Percentiles rank a stretch among this genome's conserved stretches.
phyloP scores from a whole-genome alignment of 139 green algal genomes.

The Chlamydomonas schloesseri region DNA sequence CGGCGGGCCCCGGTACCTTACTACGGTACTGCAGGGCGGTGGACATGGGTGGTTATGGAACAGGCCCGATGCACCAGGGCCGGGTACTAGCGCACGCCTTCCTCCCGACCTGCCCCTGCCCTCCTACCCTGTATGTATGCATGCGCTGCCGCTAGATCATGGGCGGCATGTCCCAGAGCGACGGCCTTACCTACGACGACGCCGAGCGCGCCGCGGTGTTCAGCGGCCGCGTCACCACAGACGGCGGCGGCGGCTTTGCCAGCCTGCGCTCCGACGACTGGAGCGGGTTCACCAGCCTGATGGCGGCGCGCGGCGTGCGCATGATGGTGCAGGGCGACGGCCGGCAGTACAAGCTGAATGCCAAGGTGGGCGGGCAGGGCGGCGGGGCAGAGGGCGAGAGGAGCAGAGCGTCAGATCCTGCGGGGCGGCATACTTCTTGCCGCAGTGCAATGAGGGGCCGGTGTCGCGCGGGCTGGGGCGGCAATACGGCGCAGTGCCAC shows the following conservation, averaged over 20 bases:
- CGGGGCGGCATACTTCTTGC: no score
- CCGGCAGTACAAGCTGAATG: slow-evolving; percentile 44
- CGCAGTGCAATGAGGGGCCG: no score
- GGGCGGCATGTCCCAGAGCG: slow-evolving; percentile 26
- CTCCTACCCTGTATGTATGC: no score
- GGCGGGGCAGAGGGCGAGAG: no score
- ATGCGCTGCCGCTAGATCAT: no score
- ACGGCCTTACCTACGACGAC: neutral
- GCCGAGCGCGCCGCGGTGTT: slow-evolving; percentile 5
- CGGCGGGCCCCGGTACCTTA: neutral
- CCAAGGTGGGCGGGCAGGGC: neutral
- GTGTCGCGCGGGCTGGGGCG: no score
- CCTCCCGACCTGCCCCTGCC: neutral
- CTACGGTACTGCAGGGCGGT: no score
- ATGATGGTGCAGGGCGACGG: slow-evolving; percentile 39
- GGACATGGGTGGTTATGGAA: no score
- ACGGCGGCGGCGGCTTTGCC: slow-evolving; percentile 41
- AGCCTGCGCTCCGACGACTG: slow-evolving; percentile 36
- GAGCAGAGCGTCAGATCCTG: no score
- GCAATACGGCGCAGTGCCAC: no score
- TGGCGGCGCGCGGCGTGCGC: neutral
- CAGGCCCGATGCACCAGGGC: neutral
- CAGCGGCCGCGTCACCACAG: slow-evolving; percentile 15
- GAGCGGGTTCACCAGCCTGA: neutral
- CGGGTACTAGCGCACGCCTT: neutral